These are phyloP conservation scores for Apiospora koreana DNA, from an alignment of 2,329 filamentous ascomycete species.

Conservation along the genomic window DNA sequence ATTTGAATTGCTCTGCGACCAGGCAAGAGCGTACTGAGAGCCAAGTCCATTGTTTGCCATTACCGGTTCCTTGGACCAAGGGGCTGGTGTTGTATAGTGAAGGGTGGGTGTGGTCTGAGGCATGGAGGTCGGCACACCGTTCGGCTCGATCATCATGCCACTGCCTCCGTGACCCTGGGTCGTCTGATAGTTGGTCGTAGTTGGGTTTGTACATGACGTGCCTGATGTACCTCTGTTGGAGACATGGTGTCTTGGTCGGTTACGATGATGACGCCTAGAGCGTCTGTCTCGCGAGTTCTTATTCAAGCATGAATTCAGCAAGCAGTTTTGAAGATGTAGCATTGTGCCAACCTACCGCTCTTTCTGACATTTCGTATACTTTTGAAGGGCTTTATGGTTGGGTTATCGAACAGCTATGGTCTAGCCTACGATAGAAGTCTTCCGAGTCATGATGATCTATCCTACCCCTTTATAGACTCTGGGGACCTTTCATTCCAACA, in stretches of 20 bases:
- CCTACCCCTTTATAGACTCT: neutral
- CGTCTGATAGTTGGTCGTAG: neutral
- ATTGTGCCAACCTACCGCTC: neutral
- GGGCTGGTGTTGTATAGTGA: neutral
- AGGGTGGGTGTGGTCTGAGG: neutral
- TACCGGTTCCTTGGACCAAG: neutral
- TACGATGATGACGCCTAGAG: neutral
- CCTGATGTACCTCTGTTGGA: neutral
- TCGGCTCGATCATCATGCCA: neutral
- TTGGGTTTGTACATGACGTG: fast-evolving
- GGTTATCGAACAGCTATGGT: too few species aligned
- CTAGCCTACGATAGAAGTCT: too few species aligned
- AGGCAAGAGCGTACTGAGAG: neutral
- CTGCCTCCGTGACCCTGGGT: neutral
- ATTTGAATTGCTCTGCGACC: neutral
- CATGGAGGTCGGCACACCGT: neutral
- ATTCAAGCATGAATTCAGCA: neutral
- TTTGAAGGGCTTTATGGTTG: too few species aligned
- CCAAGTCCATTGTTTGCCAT: neutral
- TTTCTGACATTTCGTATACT: neutral
- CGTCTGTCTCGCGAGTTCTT: neutral
- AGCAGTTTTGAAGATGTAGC: fast-evolving
- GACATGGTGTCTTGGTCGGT: neutral
- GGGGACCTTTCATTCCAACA: neutral
- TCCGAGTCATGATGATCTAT: neutral